Evolutionary conservation across 805 yeast species (phyloP).

Genomic region (Schizosaccharomyces pombe): DNA sequence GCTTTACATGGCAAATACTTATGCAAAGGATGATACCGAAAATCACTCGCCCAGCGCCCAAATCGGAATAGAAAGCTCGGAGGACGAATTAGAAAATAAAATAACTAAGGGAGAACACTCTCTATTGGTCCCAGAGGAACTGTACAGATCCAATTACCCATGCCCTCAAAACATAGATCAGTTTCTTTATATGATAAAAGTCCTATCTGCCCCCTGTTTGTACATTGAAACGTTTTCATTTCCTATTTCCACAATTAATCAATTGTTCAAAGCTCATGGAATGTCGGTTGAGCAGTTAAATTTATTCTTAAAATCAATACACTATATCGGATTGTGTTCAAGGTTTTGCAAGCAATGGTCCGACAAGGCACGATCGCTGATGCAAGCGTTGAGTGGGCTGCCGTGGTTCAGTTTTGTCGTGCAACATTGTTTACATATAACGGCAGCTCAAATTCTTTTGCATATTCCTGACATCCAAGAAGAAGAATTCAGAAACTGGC

Average conservation of each 20-base stretch:
- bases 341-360: background rate
- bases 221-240: background rate
- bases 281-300: background rate
- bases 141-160: background rate
- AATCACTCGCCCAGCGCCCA: too few species aligned
- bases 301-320: background rate
- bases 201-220: background rate
- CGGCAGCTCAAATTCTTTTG: background rate
- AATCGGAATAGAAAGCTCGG: too few species aligned
- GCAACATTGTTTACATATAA: background rate
- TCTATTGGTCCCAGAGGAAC: background rate
- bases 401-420: background rate
- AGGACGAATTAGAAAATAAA: background rate
- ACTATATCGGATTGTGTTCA: background rate
- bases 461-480: background rate
- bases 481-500: background rate
- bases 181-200: background rate
- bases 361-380: background rate
- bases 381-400: background rate
- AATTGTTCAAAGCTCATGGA: background rate
- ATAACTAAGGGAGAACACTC: background rate
- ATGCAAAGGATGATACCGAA: too few species aligned
- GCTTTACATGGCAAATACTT: too few species aligned
- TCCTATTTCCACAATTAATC: background rate
- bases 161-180: background rate